phyloP scores from a whole-genome alignment of 345 rosid species.

The Boechera divaricarpa region DNA sequence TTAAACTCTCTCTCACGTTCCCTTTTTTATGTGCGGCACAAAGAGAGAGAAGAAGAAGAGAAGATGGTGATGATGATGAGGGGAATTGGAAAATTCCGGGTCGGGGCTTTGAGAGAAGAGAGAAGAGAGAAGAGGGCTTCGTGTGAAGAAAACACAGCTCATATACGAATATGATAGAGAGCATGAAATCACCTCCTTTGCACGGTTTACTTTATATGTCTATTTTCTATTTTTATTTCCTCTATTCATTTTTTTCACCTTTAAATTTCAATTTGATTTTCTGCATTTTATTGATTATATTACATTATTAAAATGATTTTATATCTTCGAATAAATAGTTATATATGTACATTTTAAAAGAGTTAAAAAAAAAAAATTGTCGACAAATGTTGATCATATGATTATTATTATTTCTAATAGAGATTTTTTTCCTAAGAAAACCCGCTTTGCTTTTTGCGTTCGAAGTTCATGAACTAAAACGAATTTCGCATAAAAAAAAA shows the following conservation, averaged over 20 bases:
- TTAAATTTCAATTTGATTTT: neutral
- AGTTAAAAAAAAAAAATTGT: too few species aligned
- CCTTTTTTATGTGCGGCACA: neutral
- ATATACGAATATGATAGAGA: conserved; percentile 19
- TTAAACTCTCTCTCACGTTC: conserved; percentile 20
- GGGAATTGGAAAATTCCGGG: conserved; percentile 14
- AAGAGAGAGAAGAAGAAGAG: conserved; percentile 20
- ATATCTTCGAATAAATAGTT: neutral
- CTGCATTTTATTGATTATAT: neutral
- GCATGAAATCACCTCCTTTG: conserved; percentile 30
- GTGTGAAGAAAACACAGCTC: conserved; percentile 40
- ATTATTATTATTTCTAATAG: neutral
- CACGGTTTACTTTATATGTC: conserved; percentile 14
- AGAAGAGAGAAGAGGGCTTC: conserved; percentile 19
- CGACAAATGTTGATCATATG: neutral
- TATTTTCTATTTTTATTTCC: neutral
- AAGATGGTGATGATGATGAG: neutral
- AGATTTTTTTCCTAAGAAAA: neutral
- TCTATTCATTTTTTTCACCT: neutral
- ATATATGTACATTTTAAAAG: neutral
- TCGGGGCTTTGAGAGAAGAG: conserved; percentile 30
- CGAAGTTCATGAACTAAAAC: neutral
- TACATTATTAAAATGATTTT: neutral
- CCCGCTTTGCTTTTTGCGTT: neutral
- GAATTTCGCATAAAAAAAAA: neutral